A percentile compares a stretch with the other conserved stretches of the same genome.
These are phyloP conservation scores for Leccinum longicurvipes DNA, from an alignment of 768 basidiomycete species.

Conservation along the genomic window DNA sequence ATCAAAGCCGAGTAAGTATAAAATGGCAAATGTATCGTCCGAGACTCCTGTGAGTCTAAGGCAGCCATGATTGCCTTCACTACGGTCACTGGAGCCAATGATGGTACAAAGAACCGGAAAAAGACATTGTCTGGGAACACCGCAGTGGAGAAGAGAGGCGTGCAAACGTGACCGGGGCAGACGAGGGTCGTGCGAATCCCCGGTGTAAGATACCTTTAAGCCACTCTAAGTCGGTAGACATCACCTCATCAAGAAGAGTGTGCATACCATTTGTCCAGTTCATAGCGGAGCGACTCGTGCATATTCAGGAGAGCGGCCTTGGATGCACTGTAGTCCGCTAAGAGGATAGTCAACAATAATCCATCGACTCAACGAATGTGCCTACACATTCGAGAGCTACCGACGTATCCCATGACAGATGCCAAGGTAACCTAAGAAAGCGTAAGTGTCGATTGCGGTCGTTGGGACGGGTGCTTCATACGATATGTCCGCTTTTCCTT, in stretches of 20 bases:
- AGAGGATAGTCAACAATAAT: constrained; percentile 5
- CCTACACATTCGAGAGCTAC: constrained; percentile 75
- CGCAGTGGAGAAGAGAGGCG: constrained; percentile 69
- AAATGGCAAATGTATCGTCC: constrained; percentile 69
- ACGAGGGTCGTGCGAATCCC: constrained; percentile 86
- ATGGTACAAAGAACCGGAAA: constrained; percentile 74
- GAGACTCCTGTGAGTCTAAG: constrained; percentile 76
- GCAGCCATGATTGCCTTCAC: constrained; percentile 82
- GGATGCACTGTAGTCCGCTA: constrained; percentile 88
- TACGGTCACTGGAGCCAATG: constrained; percentile 66
- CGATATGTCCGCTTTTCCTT: constrained; percentile 79
- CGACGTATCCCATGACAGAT: constrained; percentile 70
- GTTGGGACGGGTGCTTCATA: constrained; percentile 34
- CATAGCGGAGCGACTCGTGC: constrained; percentile 82
- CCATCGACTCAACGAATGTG: constrained; percentile 9
- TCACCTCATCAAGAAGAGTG: background rate
- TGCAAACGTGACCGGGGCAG: constrained; percentile 75
- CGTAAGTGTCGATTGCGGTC: constrained; percentile 10
- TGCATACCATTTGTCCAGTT: constrained; percentile 75
- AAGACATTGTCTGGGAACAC: constrained; percentile 46
- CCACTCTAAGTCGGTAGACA: background rate
- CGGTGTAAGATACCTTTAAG: constrained; percentile 62
- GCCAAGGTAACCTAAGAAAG: constrained; percentile 65
- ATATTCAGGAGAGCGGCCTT: constrained; percentile 86
- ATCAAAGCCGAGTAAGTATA: constrained; percentile 59